Conservation (phyloP, 441 rosid genomes). For the Gossypium trilobum region DNA sequence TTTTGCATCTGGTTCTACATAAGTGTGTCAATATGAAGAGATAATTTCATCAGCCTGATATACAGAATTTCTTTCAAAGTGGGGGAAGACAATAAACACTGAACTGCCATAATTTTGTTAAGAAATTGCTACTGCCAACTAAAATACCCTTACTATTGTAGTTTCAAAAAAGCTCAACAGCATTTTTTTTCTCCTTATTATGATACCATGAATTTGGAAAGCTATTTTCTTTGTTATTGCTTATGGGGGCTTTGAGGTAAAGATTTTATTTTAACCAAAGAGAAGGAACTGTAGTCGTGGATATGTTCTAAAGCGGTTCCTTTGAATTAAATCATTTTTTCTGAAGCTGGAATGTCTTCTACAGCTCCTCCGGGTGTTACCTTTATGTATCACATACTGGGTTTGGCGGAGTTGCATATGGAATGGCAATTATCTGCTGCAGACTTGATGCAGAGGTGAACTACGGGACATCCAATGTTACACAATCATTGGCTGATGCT, state of each 20-base stretch:
- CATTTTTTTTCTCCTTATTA: not conserved
- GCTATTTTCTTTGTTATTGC: not conserved
- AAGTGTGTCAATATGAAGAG: not conserved
- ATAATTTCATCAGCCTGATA: not conserved
- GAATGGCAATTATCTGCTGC: conserved; percentile 84
- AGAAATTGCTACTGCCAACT: not conserved
- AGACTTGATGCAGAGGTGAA: conserved; percentile 55
- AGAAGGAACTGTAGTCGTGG: not conserved
- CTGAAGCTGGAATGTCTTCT: not conserved
- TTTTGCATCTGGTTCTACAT: conserved; percentile 1
- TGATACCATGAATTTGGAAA: not conserved
- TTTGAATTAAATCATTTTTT: not conserved
- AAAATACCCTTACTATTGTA: not conserved
- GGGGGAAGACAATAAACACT: not conserved
- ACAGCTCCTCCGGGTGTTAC: conserved; percentile 62
- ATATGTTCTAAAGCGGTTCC: not conserved
- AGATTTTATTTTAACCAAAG: not conserved
- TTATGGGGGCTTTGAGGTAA: not conserved
- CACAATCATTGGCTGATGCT: conserved; percentile 26
- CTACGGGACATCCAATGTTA: conserved; percentile 19
- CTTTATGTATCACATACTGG: conserved; percentile 91
- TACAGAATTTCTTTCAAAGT: not conserved
- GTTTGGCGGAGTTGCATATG: conserved; percentile 87
- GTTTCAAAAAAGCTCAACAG: not conserved
- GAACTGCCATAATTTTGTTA: not conserved